phyloP scores from a whole-genome alignment of 345 rosid species.

The Ceriops tagal region DNA sequence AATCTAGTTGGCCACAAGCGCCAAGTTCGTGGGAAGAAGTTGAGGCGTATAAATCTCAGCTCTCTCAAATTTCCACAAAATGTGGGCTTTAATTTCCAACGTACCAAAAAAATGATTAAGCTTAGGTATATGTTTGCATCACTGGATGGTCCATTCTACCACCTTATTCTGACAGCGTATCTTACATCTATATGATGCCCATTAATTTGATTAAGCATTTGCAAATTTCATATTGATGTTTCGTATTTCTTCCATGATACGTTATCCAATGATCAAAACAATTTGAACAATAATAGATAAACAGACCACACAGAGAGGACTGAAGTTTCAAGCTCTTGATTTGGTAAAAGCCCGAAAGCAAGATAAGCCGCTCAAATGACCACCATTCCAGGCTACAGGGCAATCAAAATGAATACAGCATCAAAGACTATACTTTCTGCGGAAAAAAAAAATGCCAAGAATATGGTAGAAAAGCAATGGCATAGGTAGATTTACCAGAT shows the following conservation, averaged over 20 bases:
- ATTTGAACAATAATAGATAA: too few species aligned
- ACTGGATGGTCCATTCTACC: too few species aligned
- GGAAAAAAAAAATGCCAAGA: neutral
- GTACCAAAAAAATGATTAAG: too few species aligned
- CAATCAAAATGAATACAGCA: neutral
- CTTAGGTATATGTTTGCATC: too few species aligned
- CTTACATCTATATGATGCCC: too few species aligned
- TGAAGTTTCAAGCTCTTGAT: conserved; percentile 21
- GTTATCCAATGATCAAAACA: too few species aligned
- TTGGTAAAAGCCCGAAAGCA: conserved; percentile 26
- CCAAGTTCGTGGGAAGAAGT: too few species aligned
- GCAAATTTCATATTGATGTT: neutral
- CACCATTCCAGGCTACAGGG: conserved; percentile 20
- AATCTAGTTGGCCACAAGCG: too few species aligned
- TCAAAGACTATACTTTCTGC: neutral
- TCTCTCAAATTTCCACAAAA: too few species aligned
- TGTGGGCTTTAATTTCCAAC: too few species aligned
- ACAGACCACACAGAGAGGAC: conserved; percentile 26
- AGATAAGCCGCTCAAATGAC: conserved; percentile 23
- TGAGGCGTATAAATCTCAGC: too few species aligned
- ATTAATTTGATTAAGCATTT: neutral
- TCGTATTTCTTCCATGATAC: neutral
- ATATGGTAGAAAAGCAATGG: neutral
- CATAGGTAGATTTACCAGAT: neutral
- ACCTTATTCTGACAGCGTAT: too few species aligned